phyloP scores from a whole-genome alignment of 768 basidiomycete genomes.

The Phylloporus sp. region DNA sequence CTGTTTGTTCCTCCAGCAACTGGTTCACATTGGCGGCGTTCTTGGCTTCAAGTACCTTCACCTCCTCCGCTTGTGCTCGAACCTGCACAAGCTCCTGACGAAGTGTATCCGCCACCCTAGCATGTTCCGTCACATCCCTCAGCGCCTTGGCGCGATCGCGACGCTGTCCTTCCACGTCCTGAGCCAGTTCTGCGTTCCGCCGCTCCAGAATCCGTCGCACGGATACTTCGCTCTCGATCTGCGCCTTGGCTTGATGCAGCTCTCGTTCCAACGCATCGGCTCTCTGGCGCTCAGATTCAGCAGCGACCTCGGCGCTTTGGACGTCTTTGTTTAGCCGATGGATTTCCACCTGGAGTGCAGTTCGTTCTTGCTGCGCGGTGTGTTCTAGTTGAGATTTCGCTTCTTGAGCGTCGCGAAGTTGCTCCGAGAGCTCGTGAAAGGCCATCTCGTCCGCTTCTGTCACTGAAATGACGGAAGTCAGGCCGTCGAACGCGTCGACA shows the following conservation, averaged over 20 bases:
- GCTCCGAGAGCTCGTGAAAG: constrained; percentile 66
- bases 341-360: constrained; percentile 50
- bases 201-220: constrained; percentile 60
- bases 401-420: constrained; percentile 57
- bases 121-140: constrained; percentile 64
- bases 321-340: constrained; percentile 45
- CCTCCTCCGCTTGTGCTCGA: constrained; percentile 58
- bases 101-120: constrained; percentile 50
- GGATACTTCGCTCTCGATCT: constrained; percentile 58
- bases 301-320: constrained; percentile 35
- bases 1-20: constrained; percentile 73
- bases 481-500: neutral
- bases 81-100: constrained; percentile 61
- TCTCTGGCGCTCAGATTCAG: constrained; percentile 44
- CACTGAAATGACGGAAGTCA: constrained; percentile 36
- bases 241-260: constrained; percentile 54
- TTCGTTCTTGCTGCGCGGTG: constrained; percentile 54
- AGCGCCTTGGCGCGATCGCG: constrained; percentile 53
- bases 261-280: constrained; percentile 60
- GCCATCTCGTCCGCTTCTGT: constrained; percentile 72
- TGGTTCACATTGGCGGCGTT: constrained; percentile 58
- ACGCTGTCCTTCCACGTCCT: constrained; percentile 53
- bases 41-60: constrained; percentile 60
- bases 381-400: constrained; percentile 54
- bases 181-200: constrained; percentile 52